These are phyloP conservation scores for Baorangia bicolor DNA, from an alignment of 768 basidiomycete genomes.

Conservation along the genomic window DNA sequence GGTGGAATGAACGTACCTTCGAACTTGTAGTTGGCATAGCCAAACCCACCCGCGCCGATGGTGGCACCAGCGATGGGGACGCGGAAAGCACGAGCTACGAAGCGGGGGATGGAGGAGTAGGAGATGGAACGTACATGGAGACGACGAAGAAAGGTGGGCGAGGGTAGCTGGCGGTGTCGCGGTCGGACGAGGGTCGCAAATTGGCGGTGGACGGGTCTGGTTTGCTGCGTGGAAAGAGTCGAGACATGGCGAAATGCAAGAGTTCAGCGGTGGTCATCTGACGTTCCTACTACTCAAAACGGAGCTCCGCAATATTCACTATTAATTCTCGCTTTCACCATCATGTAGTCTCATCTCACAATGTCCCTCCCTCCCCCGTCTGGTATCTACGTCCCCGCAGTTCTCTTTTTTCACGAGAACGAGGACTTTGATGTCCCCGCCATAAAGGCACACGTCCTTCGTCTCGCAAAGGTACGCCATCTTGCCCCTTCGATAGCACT, in stretches of 20 bases:
- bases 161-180: constrained; percentile 34
- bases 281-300: too few relatives aligned
- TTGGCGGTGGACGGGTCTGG: neutral
- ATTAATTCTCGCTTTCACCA: neutral
- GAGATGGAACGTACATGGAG: constrained; percentile 76
- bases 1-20: constrained; percentile 60
- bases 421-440: constrained; percentile 69
- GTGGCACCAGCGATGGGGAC: constrained; percentile 88
- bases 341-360: neutral
- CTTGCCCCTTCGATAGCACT: constrained; percentile 5
- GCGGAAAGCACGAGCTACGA: constrained; percentile 83
- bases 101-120: constrained; percentile 85
- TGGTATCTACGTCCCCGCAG: constrained; percentile 77
- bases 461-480: constrained; percentile 60
- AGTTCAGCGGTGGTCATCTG: neutral
- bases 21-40: constrained; percentile 96
- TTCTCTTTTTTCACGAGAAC: constrained; percentile 68
- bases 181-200: neutral
- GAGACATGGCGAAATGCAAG: neutral
- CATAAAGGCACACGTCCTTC: constrained; percentile 66
- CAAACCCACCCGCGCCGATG: constrained; percentile 86
- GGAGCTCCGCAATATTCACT: neutral
- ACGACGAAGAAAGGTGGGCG: constrained; percentile 50
- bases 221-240: neutral
- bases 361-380: constrained; percentile 51